phyloP scores from a whole-genome alignment of 2,329 filamentous ascomycete species.

The Aspergillus quadricinctus region DNA sequence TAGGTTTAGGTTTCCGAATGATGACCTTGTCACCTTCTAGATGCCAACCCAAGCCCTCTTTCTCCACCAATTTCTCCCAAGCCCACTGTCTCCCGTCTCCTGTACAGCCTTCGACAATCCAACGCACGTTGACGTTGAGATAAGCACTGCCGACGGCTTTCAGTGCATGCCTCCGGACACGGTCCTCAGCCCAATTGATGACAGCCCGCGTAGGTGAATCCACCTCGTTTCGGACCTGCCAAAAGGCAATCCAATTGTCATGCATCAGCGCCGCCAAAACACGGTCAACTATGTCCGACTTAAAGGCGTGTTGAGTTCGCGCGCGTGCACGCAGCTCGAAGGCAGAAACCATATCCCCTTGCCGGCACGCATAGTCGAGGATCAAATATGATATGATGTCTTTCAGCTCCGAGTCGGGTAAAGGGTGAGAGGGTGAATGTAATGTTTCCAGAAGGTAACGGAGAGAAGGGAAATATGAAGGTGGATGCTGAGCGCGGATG shows the following conservation, averaged over 20 bases:
- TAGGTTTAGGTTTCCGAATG: slow-evolving; percentile 57
- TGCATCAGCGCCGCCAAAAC: slow-evolving; percentile 67
- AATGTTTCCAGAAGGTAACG: slow-evolving; percentile 71
- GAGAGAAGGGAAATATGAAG: slow-evolving; percentile 86
- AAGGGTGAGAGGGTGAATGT: slow-evolving; percentile 58
- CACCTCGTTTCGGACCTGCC: slow-evolving; percentile 63
- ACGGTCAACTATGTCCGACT: slow-evolving; percentile 64
- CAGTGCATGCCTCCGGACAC: slow-evolving; percentile 70
- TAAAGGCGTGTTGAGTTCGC: slow-evolving; percentile 51
- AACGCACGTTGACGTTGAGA: slow-evolving; percentile 69
- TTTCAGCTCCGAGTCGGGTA: slow-evolving; percentile 67
- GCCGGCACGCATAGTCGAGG: slow-evolving; percentile 82
- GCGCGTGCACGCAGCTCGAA: slow-evolving; percentile 58
- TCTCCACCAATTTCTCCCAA: slow-evolving; percentile 68
- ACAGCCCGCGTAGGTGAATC: slow-evolving; percentile 77
- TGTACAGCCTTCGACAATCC: slow-evolving; percentile 53
- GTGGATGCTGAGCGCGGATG: slow-evolving; percentile 74
- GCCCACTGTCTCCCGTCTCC: slow-evolving; percentile 40
- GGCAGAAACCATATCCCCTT: slow-evolving; percentile 69
- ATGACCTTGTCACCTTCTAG: slow-evolving; percentile 67
- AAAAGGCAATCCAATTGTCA: slow-evolving; percentile 80
- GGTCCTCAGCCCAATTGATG: slow-evolving; percentile 74
- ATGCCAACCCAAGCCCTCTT: slow-evolving; percentile 80
- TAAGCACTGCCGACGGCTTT: slow-evolving; percentile 86
- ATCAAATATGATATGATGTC: slow-evolving; percentile 80